Percentiles rank a stretch among this genome's conserved stretches.
These are phyloP conservation scores for Trichoderma erinaceum DNA, from an alignment of 495 filamentous ascomycete species.

Conservation along the genomic window DNA sequence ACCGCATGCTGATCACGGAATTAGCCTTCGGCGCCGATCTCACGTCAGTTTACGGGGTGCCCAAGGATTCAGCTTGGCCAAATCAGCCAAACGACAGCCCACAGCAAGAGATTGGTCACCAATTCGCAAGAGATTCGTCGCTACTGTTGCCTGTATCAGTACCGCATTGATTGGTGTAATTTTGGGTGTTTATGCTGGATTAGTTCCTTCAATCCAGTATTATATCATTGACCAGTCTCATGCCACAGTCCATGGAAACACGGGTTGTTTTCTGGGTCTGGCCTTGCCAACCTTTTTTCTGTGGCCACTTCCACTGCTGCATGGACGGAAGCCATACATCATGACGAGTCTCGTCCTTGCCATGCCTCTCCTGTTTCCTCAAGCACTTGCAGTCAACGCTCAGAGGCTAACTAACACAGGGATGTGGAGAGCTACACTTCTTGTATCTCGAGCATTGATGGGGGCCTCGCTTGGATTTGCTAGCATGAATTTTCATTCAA, in stretches of 20 bases:
- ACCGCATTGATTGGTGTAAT: conserved; percentile 62
- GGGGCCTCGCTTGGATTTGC: conserved; percentile 66
- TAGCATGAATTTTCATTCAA: conserved; percentile 66
- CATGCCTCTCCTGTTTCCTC: conserved; percentile 69
- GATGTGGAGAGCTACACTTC: conserved; percentile 52
- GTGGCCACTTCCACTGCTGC: conserved; percentile 71
- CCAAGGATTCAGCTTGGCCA: conserved; percentile 47
- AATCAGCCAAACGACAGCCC: conserved; percentile 45
- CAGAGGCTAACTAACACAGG: conserved; percentile 50
- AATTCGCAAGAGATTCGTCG: conserved; percentile 57
- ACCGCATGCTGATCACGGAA: conserved; percentile 17
- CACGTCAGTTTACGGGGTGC: conserved; percentile 36
- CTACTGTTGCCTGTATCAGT: conserved; percentile 61
- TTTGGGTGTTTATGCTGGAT: conserved; percentile 67
- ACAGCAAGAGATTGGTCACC: conserved; percentile 62
- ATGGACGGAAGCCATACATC: conserved; percentile 70
- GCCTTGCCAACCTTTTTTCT: conserved; percentile 60
- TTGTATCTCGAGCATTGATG: conserved; percentile 56
- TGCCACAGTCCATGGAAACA: conserved; percentile 63
- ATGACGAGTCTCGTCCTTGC: conserved; percentile 56
- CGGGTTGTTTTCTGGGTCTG: conserved; percentile 62
- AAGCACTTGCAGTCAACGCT: conserved; percentile 55
- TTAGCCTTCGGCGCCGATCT: conserved; percentile 35
- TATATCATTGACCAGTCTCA: conserved; percentile 59
- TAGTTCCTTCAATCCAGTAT: conserved; percentile 70